Conservation (phyloP, 108 stramenopile species). For the Nannochloropsis gaditana region DNA sequence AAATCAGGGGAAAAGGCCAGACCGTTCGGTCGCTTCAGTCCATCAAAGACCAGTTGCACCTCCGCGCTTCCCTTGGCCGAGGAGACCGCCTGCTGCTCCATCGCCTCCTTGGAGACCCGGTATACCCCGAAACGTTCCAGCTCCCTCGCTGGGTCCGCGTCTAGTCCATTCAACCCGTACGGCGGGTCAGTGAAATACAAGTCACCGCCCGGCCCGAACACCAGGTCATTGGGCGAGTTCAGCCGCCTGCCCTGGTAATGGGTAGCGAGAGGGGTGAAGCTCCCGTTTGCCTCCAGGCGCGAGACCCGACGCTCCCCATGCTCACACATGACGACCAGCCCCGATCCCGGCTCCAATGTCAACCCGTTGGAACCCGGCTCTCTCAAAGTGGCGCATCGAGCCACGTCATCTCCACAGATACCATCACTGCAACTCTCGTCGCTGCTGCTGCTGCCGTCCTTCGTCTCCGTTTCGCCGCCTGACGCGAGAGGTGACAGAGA, state of each 20-base stretch:
- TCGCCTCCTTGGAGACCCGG: constrained; percentile 33
- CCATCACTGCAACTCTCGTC: not conserved
- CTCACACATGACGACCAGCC: constrained; percentile 41
- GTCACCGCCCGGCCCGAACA: constrained; percentile 45
- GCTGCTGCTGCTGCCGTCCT: not conserved
- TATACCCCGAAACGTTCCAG: constrained; percentile 46
- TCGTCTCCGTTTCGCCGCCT: not conserved
- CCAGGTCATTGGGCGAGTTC: constrained; percentile 56
- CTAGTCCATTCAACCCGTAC: constrained; percentile 41
- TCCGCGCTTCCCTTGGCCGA: constrained; percentile 21
- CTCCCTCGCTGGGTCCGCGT: constrained; percentile 30
- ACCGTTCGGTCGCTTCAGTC: constrained; percentile 46
- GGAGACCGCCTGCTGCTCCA: not conserved
- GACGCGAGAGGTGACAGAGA: not conserved
- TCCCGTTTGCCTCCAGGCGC: constrained; percentile 51
- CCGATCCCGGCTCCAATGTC: constrained; percentile 34
- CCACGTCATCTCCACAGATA: not conserved
- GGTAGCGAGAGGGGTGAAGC: constrained; percentile 40
- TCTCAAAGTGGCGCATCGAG: constrained; percentile 29
- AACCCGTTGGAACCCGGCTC: constrained; percentile 52
- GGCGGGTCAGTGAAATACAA: constrained; percentile 55
- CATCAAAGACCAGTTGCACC: constrained; percentile 26
- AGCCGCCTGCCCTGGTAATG: constrained; percentile 50
- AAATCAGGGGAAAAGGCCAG: constrained; percentile 53
- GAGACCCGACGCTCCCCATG: constrained; percentile 52